Percentiles rank a stretch among this genome's conserved stretches.
Evolutionary conservation across 805 yeast genomes (phyloP).

Genomic region (Saccharomycopsis fodiens): DNA sequence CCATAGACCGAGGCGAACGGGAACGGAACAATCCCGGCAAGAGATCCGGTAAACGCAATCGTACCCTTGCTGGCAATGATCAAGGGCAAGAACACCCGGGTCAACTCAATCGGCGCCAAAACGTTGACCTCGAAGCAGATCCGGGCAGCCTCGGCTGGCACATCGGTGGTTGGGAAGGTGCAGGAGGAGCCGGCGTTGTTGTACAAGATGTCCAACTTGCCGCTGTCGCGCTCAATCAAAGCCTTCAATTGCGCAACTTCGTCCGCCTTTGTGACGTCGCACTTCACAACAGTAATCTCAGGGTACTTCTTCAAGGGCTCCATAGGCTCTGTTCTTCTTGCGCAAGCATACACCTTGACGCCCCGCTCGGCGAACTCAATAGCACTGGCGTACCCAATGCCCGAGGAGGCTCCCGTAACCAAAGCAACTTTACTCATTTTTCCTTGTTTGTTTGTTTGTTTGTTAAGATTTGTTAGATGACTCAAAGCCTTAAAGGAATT

Average conservation of each 20-base stretch:
- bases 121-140: conserved; percentile 61
- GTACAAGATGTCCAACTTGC: conserved; percentile 50
- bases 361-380: conserved; percentile 38
- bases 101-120: conserved; percentile 57
- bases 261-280: conserved; percentile 52
- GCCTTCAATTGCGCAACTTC: conserved; percentile 39
- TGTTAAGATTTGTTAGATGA: too few species aligned
- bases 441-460: too few species aligned
- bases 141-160: conserved; percentile 42
- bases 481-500: too few species aligned
- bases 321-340: conserved; percentile 60
- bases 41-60: conserved; percentile 67
- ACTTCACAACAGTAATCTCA: conserved; percentile 37
- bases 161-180: conserved; percentile 63
- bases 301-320: conserved; percentile 34
- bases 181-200: conserved; percentile 79
- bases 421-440: conserved; percentile 28
- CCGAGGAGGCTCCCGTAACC: conserved; percentile 51
- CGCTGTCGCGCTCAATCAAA: conserved; percentile 35
- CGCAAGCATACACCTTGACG: conserved; percentile 66
- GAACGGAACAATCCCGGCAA: conserved; percentile 57
- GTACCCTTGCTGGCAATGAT: conserved; percentile 61
- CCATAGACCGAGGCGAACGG: conserved; percentile 66
- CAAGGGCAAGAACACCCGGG: conserved; percentile 47
- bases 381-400: conserved; percentile 45